Evolutionary conservation across 352 stramenopile genomes (phyloP), one percentile per base, ranked within the genome.

Genomic region (Globisporangium abappressorium): DNA sequence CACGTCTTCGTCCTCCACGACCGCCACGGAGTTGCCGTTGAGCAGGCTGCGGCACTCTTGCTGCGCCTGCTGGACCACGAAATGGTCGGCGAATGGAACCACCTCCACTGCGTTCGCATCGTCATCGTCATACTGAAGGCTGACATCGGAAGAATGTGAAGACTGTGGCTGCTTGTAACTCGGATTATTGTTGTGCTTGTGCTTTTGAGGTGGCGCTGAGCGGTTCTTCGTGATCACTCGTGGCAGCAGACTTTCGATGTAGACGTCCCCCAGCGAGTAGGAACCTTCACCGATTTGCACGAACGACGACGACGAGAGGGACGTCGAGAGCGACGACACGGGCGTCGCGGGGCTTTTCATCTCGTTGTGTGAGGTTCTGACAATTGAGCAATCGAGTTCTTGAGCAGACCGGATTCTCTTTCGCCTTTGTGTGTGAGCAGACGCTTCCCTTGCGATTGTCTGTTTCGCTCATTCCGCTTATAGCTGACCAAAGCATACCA

Each of bases 1-100:
- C 24, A 94, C 85, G 53, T 85, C 85, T 22, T 82, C 76, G 63
- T 95, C 88, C 47, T 93, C 78, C 0, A 94, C 46, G 28, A 96
- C 70, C 5, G 64, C 74, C 18, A 95, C 81, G 26, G 84, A 70
- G 69, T 91, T 93, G 56, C 84, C 83, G 54, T 84, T 91, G 41
- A 85, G 73, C 9, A 94, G 75, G 14, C 70, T 80, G 2, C 64
- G 64, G 36, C 87, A 94, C 68, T 93, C 82, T 12, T 84, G 69
- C 62, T 92, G 78, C 22, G 84, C 85, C 28, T 81, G 74, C 7
- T 72, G 64, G 20, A 95, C 70, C 3, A 73, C 70, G 14, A 83
- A 73, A 49, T 93, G 79, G 24, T 87, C 75, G 15, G 55, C 70
- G 47, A 94, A 69, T 34, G 82, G 66, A 46, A 88, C 43, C 34